phyloP scores from a whole-genome alignment of 192 early-diverging fungal species.

The Podila clonocystis region DNA sequence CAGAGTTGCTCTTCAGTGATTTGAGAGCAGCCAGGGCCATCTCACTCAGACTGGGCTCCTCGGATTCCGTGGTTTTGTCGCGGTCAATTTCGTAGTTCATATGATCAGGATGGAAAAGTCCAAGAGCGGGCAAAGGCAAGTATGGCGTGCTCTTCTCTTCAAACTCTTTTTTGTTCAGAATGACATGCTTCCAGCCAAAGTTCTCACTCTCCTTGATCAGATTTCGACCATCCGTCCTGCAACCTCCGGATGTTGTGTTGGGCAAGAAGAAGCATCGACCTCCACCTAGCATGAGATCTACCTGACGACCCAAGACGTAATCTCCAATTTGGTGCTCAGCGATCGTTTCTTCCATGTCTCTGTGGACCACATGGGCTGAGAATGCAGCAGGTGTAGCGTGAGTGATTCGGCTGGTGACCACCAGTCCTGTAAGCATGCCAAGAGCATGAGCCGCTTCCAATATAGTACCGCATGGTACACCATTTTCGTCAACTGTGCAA shows the following conservation, averaged over 20 bases:
- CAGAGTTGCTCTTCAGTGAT: constrained; percentile 63
- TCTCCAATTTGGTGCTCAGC: constrained; percentile 92
- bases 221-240: constrained; percentile 81
- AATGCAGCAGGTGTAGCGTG: constrained; percentile 90
- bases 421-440: constrained; percentile 89
- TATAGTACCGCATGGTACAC: constrained; percentile 88
- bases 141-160: constrained; percentile 37
- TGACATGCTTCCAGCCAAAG: constrained; percentile 70
- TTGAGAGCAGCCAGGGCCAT: constrained; percentile 88
- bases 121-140: constrained; percentile 72
- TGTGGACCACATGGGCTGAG: constrained; percentile 81
- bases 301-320: constrained; percentile 80
- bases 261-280: constrained; percentile 92
- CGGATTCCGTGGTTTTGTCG: constrained; percentile 47
- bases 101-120: constrained; percentile 85
- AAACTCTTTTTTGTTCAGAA: constrained; percentile 69
- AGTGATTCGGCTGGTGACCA: constrained; percentile 94
- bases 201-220: constrained; percentile 62
- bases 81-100: constrained; percentile 96
- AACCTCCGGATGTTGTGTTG: constrained; percentile 68
- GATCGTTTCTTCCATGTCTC: constrained; percentile 88
- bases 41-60: constrained; percentile 83
- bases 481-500: constrained; percentile 62
- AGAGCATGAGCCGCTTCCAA: constrained; percentile 91
- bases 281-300: constrained; percentile 93